Evolutionary conservation across 2,329 filamentous ascomycete species (phyloP), one percentile per base, ranked within the genome.

Genomic region (Fusarium nelsonii): DNA sequence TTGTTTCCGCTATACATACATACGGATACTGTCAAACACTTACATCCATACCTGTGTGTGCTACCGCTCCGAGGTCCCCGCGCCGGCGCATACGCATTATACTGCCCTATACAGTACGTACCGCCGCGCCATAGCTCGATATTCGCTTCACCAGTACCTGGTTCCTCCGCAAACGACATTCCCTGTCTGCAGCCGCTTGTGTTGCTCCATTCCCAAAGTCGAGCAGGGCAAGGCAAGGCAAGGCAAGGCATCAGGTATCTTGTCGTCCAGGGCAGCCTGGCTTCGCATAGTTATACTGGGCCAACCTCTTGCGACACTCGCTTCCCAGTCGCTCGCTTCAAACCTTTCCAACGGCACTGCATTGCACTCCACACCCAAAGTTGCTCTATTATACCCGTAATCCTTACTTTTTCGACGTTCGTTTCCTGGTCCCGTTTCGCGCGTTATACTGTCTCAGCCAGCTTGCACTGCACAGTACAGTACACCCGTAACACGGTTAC

Each of bases 311-410:
- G 60, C 65, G 50, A 57, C 50, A 44, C 43, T 50, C 43, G 40
- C 34, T 63, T 66, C 62, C 52, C 65, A 63, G 61, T 66, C 62
- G 56, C 50, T 69, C 66, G 56, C 65, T 67, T 69, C 66, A 55
- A 61, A 41, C 41, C 14, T 59, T 53, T 32, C 65, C 46, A 60
- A 68, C 63, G 40, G 60, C 40, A 54, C 61, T 69, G 46, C 65
- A 69, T 63, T 63, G 26, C 58, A 58, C 52, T 46, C 44, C 57
- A 54, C 40, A 44, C 64, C 61, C 32, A 61, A 55, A 55, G 52
- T 37, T 49, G 33, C 53, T 65, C 39, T 61, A 39, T 37, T 54
- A 68, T 59, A 59, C 50, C 52, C 40, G 34, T 58, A 63, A 51
- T 39, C 58, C 52, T 34, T 53, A 39, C 63, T 44, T 48, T 63